Evolutionary conservation across 2,329 filamentous ascomycete genomes (phyloP).

Genomic region (Neonectria magnoliae): DNA sequence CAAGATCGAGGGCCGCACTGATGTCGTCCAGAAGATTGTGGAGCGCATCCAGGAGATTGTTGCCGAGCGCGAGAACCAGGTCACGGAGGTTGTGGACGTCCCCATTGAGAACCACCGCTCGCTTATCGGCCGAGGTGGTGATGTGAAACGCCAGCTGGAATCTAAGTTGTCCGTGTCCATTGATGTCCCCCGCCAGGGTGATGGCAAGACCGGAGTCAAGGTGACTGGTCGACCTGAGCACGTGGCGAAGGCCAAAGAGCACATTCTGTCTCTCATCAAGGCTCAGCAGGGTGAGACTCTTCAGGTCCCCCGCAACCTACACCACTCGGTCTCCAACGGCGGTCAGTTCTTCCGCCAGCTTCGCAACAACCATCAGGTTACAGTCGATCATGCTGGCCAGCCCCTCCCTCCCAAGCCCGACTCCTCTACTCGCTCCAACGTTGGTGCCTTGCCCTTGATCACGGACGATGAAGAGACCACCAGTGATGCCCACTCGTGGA

Average conservation of each 20-base stretch:
- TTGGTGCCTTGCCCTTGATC: constrained; percentile 82
- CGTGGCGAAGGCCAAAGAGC: constrained; percentile 86
- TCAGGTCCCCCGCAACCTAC: constrained; percentile 82
- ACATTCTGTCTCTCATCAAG: constrained; percentile 82
- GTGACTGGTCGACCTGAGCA: constrained; percentile 81
- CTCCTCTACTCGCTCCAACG: constrained; percentile 64
- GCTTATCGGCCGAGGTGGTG: constrained; percentile 91
- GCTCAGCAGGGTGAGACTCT: constrained; percentile 89
- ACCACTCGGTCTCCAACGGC: constrained; percentile 87
- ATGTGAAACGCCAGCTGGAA: constrained; percentile 86
- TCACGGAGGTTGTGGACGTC: constrained; percentile 81
- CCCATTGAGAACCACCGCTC: constrained; percentile 89
- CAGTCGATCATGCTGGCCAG: constrained; percentile 89
- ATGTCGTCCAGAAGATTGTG: constrained; percentile 89
- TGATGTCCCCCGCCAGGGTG: constrained; percentile 91
- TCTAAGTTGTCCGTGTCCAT: constrained; percentile 85
- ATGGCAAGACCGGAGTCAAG: constrained; percentile 85
- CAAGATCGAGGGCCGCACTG: constrained; percentile 85
- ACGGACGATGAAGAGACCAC: constrained; percentile 80
- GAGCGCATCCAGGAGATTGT: constrained; percentile 84
- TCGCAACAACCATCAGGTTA: constrained; percentile 85
- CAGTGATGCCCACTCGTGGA: constrained; percentile 82
- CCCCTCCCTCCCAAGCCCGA: constrained; percentile 76
- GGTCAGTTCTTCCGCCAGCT: constrained; percentile 94
- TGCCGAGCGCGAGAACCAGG: constrained; percentile 83